Base-by-base conservation (phyloP, 805 yeast genomes). In the Myxozyma neglecta region DNA sequence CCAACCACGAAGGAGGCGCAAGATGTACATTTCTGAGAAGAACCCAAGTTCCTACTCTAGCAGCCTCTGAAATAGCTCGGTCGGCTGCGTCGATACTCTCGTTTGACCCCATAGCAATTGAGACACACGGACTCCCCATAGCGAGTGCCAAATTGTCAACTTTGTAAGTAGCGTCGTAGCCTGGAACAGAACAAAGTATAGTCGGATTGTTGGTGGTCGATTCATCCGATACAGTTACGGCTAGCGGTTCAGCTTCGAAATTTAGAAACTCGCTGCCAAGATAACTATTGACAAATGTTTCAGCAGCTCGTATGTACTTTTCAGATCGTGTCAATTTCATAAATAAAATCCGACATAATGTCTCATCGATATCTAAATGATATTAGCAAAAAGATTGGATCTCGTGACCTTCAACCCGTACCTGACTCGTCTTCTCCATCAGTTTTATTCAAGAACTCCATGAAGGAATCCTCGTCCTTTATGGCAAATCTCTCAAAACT, bases 21-120 rank as follows among this genome's bases (percentile, higher is more conserved):
- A 88, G 81, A 61, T 93, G 97, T 11, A 89, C 76, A 70, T 92
- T 92, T 70, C 93, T 96, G 36, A 93, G 73, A 35, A 92, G 68
- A 0, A 93, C 72, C 97, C 97, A 90, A 1, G 72, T 68, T 0
- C 89, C 90, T 1, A 70, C 70, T n/a, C 71, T 74, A 0, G 79
- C 70, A 0, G 84, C 83, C 9, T 71, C 73, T 0, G 71, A 69
- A 8, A 90, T 74, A n/a, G 83, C 83, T 53, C 76, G 74, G 24
- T 81, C 82, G 0, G 93, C 92, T 45, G 78, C 74, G 2, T 76
- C 80, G 1, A 78, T 72, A 9, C 89, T 86, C 72, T 90, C 96
- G 29, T 72, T 70, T 0, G 96, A 83, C 0, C 97, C 97, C 83
- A 92, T 79, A 0, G 97, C 83, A 43, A 89, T 79, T 1, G 70